Evolutionary conservation across 2,329 filamentous ascomycete species (phyloP).

Genomic region (Neonectria punicea): DNA sequence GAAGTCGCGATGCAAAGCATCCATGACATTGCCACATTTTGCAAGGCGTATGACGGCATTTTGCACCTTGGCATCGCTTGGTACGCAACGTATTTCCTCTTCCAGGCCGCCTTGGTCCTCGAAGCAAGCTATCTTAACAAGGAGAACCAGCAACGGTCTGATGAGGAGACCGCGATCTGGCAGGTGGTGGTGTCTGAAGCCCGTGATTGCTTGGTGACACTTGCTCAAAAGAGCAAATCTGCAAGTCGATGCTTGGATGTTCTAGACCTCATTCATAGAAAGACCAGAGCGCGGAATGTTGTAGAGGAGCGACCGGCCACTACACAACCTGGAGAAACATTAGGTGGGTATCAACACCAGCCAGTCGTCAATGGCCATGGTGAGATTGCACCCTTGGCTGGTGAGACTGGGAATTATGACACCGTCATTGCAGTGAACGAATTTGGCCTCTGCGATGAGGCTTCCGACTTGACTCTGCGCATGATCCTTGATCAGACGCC

Average conservation of each 20-base stretch:
- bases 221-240: slow-evolving; percentile 17
- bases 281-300: background rate
- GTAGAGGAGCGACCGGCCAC: background rate
- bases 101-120: slow-evolving; percentile 55
- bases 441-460: slow-evolving; percentile 12
- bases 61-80: slow-evolving; percentile 51
- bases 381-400: background rate
- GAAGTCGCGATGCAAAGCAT: slow-evolving; percentile 51
- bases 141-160: slow-evolving; percentile 14
- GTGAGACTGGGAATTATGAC: background rate
- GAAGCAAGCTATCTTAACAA: slow-evolving; percentile 34
- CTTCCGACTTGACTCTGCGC: slow-evolving; percentile 14
- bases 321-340: background rate
- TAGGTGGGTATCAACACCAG: slow-evolving; percentile 2
- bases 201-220: slow-evolving; percentile 13
- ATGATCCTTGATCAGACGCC: slow-evolving; percentile 22
- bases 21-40: slow-evolving; percentile 50
- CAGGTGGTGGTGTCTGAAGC: slow-evolving; percentile 17
- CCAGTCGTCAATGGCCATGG: background rate
- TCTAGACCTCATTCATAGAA: slow-evolving; percentile 15
- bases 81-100: slow-evolving; percentile 58
- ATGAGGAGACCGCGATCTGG: slow-evolving; percentile 15
- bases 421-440: slow-evolving; percentile 8
- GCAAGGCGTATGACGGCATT: slow-evolving; percentile 38
- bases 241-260: slow-evolving; percentile 19